Conservation (phyloP, 1,284 basidiomycete genomes). For the Sanguinoderma infundibulare region DNA sequence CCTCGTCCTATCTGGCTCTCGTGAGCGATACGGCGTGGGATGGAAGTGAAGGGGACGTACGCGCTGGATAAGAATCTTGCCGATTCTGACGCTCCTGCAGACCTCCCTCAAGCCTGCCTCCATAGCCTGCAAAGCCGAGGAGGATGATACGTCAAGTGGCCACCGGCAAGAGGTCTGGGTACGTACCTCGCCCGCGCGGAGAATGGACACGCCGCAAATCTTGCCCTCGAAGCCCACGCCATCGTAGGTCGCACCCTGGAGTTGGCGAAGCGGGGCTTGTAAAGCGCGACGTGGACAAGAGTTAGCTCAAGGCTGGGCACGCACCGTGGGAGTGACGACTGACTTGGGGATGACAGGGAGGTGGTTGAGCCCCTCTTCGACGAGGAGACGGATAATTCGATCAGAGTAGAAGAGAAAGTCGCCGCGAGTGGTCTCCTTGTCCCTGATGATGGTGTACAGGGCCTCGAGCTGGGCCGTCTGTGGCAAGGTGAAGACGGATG, state of each 20-base stretch:
- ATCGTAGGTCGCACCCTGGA: constrained; percentile 78
- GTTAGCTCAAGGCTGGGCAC: constrained; percentile 31
- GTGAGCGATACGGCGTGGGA: neutral
- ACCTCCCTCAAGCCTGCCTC: constrained; percentile 93
- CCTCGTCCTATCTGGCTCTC: constrained; percentile 74
- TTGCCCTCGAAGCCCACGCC: constrained; percentile 94
- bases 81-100: constrained; percentile 90
- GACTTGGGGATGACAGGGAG: constrained; percentile 89
- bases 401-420: constrained; percentile 98
- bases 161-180: neutral
- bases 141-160: neutral
- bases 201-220: constrained; percentile 94
- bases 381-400: constrained; percentile 74
- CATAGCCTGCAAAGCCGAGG: constrained; percentile 69
- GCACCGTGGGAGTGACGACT: constrained; percentile 77
- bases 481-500: constrained; percentile 84
- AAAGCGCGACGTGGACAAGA: no score
- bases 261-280: neutral
- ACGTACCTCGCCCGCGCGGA: constrained; percentile 82
- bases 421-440: constrained; percentile 84
- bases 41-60: constrained; percentile 44
- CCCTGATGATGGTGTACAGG: constrained; percentile 93
- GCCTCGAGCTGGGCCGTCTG: constrained; percentile 94
- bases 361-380: constrained; percentile 94
- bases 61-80: constrained; percentile 94